Conservation (phyloP, 1,139 yeast species). For the Debaryomyces fabryi region DNA sequence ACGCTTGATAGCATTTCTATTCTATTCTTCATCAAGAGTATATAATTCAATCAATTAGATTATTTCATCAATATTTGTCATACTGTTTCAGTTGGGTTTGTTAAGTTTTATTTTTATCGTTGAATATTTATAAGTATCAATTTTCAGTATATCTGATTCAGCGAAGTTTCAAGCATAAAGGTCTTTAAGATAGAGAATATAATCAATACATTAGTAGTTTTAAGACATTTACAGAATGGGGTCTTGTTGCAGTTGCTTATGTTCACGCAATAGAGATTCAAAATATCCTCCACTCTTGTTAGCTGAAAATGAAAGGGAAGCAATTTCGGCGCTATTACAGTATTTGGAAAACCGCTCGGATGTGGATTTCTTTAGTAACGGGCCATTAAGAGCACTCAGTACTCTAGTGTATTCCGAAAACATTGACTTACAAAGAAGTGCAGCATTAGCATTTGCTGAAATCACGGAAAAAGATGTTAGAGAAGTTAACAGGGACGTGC, state of each 20-base stretch:
- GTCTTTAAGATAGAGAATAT: not conserved
- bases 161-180: not conserved
- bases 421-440: constrained; percentile 92
- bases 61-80: constrained; percentile 2
- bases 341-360: constrained; percentile 83
- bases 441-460: constrained; percentile 98
- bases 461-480: constrained; percentile 95
- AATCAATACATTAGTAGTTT: not conserved
- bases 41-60: constrained; percentile 4
- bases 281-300: constrained; percentile 74
- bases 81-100: not conserved
- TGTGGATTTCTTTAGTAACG: constrained; percentile 91
- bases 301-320: constrained; percentile 97
- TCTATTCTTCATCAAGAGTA: constrained; percentile 3
- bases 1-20: constrained; percentile 3
- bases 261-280: constrained; percentile 41
- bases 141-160: not conserved
- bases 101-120: not conserved
- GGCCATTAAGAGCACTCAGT: constrained; percentile 84
- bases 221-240: constrained; percentile 49
- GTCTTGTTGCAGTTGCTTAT: constrained; percentile 63
- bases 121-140: not conserved
- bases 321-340: constrained; percentile 85
- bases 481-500: constrained; percentile 85
- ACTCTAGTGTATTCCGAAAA: constrained; percentile 94